A percentile compares a stretch with the other conserved stretches of the same genome.
phyloP scores from a whole-genome alignment of 371 early-diverging fungal genomes.

The Zopfochytrium polystomum region DNA sequence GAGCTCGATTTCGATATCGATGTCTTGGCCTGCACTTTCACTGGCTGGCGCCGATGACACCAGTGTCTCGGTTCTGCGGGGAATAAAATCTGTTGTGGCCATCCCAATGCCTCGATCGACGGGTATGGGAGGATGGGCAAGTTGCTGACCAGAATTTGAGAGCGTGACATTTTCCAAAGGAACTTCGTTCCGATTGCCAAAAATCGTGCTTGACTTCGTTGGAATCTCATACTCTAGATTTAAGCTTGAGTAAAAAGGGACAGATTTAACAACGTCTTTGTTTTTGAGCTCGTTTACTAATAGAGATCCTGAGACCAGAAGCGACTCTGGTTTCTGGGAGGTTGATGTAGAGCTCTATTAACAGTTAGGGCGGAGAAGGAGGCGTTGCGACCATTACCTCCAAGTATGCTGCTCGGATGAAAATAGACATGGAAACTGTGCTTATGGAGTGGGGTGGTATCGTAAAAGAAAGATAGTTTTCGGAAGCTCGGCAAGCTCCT shows the following conservation, averaged over 20 bases:
- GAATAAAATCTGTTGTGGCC: neutral
- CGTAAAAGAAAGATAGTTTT: too few relatives aligned
- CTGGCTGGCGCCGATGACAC: neutral
- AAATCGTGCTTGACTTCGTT: neutral
- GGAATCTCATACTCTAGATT: neutral
- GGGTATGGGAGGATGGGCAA: too few relatives aligned
- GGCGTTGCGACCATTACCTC: too few relatives aligned
- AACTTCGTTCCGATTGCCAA: too few relatives aligned
- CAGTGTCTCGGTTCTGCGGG: neutral
- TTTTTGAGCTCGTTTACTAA: slow-evolving; percentile 89
- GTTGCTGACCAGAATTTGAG: too few relatives aligned
- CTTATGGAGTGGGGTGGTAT: neutral
- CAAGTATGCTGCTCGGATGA: too few relatives aligned
- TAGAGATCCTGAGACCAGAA: slow-evolving; percentile 35
- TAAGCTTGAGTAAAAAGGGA: slow-evolving; percentile 34
- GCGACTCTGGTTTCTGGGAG: slow-evolving; percentile 6
- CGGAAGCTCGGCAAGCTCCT: too few relatives aligned
- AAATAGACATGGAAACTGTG: too few relatives aligned
- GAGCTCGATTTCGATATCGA: slow-evolving; percentile 32
- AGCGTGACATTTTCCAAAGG: neutral
- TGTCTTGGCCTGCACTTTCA: neutral
- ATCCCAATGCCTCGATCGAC: neutral
- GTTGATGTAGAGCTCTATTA: too few relatives aligned
- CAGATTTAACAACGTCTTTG: slow-evolving; percentile 78
- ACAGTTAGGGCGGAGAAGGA: neutral